A percentile compares a stretch with the other conserved stretches of the same genome.
Conservation (phyloP, 495 filamentous ascomycete genomes). For the Terfezia boudieri region DNA sequence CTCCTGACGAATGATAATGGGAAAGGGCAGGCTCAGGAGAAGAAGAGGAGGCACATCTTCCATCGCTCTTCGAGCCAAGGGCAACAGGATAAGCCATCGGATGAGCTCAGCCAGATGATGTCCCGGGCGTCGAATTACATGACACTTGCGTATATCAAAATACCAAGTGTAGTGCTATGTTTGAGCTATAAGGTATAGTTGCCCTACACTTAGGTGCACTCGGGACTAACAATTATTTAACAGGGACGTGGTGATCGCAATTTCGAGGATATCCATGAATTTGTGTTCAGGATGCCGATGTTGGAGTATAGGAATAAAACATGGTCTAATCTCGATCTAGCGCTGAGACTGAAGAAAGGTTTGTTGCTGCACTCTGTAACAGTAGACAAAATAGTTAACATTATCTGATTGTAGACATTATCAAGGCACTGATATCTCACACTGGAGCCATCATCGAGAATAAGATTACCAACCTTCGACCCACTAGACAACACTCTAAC, state of each 20-base stretch:
- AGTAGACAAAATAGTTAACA: background rate
- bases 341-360: slow-evolving; percentile 62
- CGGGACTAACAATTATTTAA: background rate
- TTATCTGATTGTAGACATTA: slow-evolving; percentile 34
- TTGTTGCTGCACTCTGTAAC: background rate
- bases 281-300: slow-evolving; percentile 85
- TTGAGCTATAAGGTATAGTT: slow-evolving; percentile 59
- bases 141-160: slow-evolving; percentile 86
- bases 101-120: slow-evolving; percentile 98
- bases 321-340: slow-evolving; percentile 94
- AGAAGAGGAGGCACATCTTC: slow-evolving; percentile 19
- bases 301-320: slow-evolving; percentile 96
- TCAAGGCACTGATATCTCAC: slow-evolving; percentile 82
- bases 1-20: slow-evolving; percentile 1
- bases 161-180: slow-evolving; percentile 83
- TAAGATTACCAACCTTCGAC: slow-evolving; percentile 76
- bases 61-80: slow-evolving; percentile 19
- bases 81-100: slow-evolving; percentile 33
- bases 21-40: slow-evolving; percentile 21
- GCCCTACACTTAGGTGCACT: background rate
- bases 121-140: slow-evolving; percentile 86
- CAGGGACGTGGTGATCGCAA: slow-evolving; percentile 76
- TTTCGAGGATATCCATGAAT: slow-evolving; percentile 84
- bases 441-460: slow-evolving; percentile 92
- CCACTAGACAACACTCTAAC: slow-evolving; percentile 51